phyloP scores from a whole-genome alignment of 805 yeast genomes.

The Schwanniomyces yamadae region DNA sequence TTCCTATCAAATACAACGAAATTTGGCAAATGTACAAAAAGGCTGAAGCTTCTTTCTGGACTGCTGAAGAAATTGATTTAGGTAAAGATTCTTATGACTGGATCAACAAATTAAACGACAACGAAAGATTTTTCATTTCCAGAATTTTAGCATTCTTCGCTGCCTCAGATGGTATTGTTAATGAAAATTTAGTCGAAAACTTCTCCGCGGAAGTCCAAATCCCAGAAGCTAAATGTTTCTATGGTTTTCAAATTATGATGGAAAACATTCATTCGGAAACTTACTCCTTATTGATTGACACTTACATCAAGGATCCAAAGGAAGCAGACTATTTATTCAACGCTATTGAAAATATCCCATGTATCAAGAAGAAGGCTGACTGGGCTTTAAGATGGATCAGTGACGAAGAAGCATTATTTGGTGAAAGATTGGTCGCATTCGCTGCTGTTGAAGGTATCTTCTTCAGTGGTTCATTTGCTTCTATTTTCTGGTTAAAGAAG shows the following conservation, averaged over 20 bases:
- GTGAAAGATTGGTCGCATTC: slow-evolving; percentile 94
- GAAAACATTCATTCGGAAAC: slow-evolving; percentile 98
- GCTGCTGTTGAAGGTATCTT: slow-evolving; percentile 99
- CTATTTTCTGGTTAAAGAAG: slow-evolving; percentile 98
- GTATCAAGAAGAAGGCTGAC: slow-evolving; percentile 95
- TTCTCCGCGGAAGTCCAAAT: slow-evolving; percentile 96
- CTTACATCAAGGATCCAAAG: slow-evolving; percentile 94
- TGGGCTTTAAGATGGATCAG: slow-evolving; percentile 99
- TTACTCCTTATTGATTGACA: slow-evolving; percentile 89
- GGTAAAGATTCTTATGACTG: slow-evolving; percentile 91
- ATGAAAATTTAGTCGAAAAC: slow-evolving; percentile 95
- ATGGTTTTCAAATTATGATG: slow-evolving; percentile 99
- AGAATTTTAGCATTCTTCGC: slow-evolving; percentile 97
- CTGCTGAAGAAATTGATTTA: slow-evolving; percentile 97
- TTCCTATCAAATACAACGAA: slow-evolving; percentile 96
- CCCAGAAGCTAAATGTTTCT: slow-evolving; percentile 98
- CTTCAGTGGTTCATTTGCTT: slow-evolving; percentile 97
- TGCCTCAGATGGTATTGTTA: slow-evolving; percentile 97
- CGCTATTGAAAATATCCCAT: slow-evolving; percentile 95
- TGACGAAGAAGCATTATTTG: slow-evolving; percentile 84
- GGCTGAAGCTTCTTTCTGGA: slow-evolving; percentile 99
- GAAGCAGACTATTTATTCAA: slow-evolving; percentile 88
- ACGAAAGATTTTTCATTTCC: slow-evolving; percentile 89
- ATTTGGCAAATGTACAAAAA: slow-evolving; percentile 98
- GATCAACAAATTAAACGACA: slow-evolving; percentile 84